Base-by-base conservation (phyloP, 2,329 filamentous ascomycete genomes). In the Graphium sp. region DNA sequence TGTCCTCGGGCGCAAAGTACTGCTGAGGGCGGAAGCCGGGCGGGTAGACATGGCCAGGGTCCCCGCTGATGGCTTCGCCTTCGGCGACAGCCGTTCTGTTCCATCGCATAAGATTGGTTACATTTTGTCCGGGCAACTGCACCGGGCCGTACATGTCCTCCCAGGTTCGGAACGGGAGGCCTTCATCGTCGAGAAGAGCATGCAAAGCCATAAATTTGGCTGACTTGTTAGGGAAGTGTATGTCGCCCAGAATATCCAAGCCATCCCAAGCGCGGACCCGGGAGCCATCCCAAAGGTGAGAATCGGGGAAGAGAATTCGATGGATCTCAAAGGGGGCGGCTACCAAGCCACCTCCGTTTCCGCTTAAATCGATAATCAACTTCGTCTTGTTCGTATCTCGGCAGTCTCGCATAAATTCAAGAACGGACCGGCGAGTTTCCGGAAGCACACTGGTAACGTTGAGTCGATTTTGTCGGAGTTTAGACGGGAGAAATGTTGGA, bases 311-410 rank as follows among this genome's bases (percentile, higher is more conserved):
- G 9, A 30, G 28, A 12, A 12, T 5, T 7, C 8, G 15, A 18
- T 30, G 25, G 6, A 17, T n/a, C 3, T 13, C 21, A 18, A 17
- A 12, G 7, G 14, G 12, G 22, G 9, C 10, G 22, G 50, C 38
- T 10, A 67, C 41, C 24, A 47, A 46, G 2, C 74, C 74, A 22
- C 74, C 74, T 1, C 53, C 54, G 36, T 80, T 81, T 3, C 52
- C 56, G 4, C 64, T 59, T 6, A 79, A 41, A 36, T 80, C 75
- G 33, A 80, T 63, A 18, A 80, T 55, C 5, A 80, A 52, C 42
- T 66, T 72, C 2, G 53, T 65, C 42, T 71, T 72, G 3, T 57
- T 54, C 2, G 51, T 50, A 2, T 44, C 36, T 23, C 57, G n/a
- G n/a, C n/a, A n/a, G n/a, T n/a, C n/a, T n/a, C n/a, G n/a, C n/a